Evolutionary conservation across 306 rosid genomes (phyloP).

Genomic region (Lathyrus oleraceus): DNA sequence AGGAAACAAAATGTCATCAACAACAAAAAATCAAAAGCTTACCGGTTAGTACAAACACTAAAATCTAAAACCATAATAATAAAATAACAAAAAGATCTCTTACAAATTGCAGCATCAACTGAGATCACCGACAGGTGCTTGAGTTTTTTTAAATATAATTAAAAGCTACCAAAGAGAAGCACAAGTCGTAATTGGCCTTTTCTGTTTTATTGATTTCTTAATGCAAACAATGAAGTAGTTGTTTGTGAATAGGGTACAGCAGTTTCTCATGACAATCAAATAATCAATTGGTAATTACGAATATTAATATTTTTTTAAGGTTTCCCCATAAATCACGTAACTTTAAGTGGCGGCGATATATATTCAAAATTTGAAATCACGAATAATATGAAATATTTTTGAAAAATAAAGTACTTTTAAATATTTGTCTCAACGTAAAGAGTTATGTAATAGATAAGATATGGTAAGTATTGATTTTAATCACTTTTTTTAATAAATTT

Average conservation of each 20-base stretch:
- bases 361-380: background rate
- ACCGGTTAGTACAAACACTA: no score
- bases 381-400: background rate
- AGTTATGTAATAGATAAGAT: no score
- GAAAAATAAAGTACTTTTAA: no score
- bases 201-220: background rate
- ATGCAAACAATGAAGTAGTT: background rate
- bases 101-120: background rate
- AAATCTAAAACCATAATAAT: no score
- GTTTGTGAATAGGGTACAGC: background rate
- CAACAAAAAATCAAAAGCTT: no score
- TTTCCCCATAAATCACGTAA: background rate
- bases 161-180: background rate
- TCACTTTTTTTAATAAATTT: no score
- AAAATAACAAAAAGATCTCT: background rate
- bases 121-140: background rate
- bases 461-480: no score
- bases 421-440: no score
- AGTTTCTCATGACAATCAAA: background rate
- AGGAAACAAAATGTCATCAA: no score
- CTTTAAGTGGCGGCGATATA: background rate
- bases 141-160: background rate
- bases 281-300: background rate
- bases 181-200: background rate
- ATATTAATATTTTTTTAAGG: background rate